Evolutionary conservation across 352 stramenopile genomes (phyloP).

Genomic region (Pythium rhizo-oryzae): DNA sequence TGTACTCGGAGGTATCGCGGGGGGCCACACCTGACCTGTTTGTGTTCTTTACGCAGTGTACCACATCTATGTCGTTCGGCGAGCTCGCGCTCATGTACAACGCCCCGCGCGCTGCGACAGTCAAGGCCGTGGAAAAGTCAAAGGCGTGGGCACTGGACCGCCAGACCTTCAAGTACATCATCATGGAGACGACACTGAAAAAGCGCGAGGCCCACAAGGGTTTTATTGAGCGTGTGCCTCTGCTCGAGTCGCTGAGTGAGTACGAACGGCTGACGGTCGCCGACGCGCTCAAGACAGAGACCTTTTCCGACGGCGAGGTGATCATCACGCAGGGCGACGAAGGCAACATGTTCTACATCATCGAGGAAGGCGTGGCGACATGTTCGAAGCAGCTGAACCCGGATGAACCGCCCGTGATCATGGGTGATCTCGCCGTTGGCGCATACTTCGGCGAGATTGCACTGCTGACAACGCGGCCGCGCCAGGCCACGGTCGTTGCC

Average conservation of each 20-base stretch:
- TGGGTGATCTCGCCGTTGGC: constrained; percentile 89
- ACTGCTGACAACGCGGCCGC: constrained; percentile 92
- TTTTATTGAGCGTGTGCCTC: constrained; percentile 88
- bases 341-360: constrained; percentile 92
- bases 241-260: constrained; percentile 91
- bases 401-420: constrained; percentile 66
- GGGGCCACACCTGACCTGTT: not conserved
- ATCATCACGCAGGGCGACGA: constrained; percentile 91
- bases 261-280: constrained; percentile 90
- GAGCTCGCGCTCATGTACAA: constrained; percentile 98
- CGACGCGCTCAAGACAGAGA: constrained; percentile 80
- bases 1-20: too few relatives aligned
- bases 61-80: constrained; percentile 93
- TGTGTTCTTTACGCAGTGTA: constrained; percentile 60
- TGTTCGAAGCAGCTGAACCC: constrained; percentile 86
- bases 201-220: constrained; percentile 87
- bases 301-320: constrained; percentile 87
- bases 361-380: constrained; percentile 79
- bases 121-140: constrained; percentile 89
- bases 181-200: constrained; percentile 92
- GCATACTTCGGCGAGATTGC: constrained; percentile 97
- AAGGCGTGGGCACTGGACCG: constrained; percentile 93
- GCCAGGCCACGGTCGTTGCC: constrained; percentile 88
- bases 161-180: constrained; percentile 92
- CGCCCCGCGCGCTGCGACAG: constrained; percentile 94